Percentiles rank a stretch among this genome's conserved stretches.
Evolutionary conservation across 192 early-diverging fungal genomes (phyloP).

Genomic region (Coemansia brasiliensis): DNA sequence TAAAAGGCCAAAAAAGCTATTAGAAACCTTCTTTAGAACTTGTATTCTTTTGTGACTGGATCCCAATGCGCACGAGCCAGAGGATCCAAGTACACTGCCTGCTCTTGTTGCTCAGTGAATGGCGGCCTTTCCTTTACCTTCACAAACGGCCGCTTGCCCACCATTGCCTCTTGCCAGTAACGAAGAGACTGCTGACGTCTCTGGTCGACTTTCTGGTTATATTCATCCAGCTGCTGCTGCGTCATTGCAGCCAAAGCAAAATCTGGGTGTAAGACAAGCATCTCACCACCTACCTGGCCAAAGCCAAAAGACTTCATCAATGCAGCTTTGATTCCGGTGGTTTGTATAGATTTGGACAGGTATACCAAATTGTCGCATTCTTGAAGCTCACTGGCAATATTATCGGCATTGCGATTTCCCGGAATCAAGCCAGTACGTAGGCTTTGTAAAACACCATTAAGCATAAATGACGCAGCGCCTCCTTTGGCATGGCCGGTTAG

Average conservation of each 20-base stretch:
- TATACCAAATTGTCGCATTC: conserved; percentile 80
- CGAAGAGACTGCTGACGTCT: conserved; percentile 4
- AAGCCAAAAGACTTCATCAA: conserved; percentile 69
- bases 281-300: conserved; percentile 68
- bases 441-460: conserved; percentile 83
- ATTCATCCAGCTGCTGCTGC: conserved; percentile 8
- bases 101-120: conserved; percentile 22
- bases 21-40: not conserved
- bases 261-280: conserved; percentile 66
- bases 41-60: conserved; percentile 6
- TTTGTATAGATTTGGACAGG: conserved; percentile 67
- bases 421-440: conserved; percentile 83
- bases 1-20: no score
- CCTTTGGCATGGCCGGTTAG: conserved; percentile 91
- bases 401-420: conserved; percentile 79
- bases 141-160: conserved; percentile 38
- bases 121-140: conserved; percentile 26
- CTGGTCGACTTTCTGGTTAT: conserved; percentile 13
- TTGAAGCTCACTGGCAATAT: conserved; percentile 58
- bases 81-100: conserved; percentile 20
- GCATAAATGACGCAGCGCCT: conserved; percentile 90
- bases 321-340: conserved; percentile 64
- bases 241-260: conserved; percentile 54
- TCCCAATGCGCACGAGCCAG: conserved; percentile 19
- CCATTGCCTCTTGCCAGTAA: conserved; percentile 30